Percentiles rank a stretch among this genome's conserved stretches.
Conservation (phyloP, 345 rosid genomes). For the Arabis hirsuta region DNA sequence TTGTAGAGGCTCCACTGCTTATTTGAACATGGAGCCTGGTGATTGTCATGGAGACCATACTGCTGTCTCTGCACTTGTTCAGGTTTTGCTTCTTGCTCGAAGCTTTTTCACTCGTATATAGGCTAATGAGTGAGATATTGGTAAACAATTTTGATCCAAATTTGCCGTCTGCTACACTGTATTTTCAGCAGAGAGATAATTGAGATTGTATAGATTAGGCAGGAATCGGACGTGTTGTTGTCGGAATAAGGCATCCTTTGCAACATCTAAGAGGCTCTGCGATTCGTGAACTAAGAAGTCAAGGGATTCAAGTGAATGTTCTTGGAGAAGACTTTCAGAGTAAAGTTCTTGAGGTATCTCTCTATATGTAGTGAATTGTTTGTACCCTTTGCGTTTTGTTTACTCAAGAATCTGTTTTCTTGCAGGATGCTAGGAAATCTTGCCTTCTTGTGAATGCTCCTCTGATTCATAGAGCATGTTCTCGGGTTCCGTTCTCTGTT, state of each 20-base stretch:
- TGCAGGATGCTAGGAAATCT: slow-evolving; percentile 77
- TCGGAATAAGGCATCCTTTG: slow-evolving; percentile 90
- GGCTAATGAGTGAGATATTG: not conserved
- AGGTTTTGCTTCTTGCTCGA: slow-evolving; percentile 50
- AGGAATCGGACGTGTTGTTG: slow-evolving; percentile 76
- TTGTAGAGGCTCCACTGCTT: slow-evolving; percentile 73
- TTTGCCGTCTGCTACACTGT: too few species aligned
- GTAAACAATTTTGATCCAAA: not conserved
- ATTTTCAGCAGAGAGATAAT: slow-evolving; percentile 25
- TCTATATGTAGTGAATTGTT: not conserved
- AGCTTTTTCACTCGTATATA: not conserved
- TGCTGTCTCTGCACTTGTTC: slow-evolving; percentile 86
- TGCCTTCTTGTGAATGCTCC: slow-evolving; percentile 91
- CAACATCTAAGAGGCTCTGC: slow-evolving; percentile 89
- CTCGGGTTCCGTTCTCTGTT: slow-evolving; percentile 84
- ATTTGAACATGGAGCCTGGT: slow-evolving; percentile 88
- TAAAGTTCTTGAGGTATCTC: slow-evolving; percentile 70
- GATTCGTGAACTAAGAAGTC: slow-evolving; percentile 70
- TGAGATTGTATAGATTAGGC: slow-evolving; percentile 75
- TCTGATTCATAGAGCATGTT: slow-evolving; percentile 79
- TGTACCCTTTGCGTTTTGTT: too few species aligned
- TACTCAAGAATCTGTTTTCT: not conserved
- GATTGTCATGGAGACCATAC: slow-evolving; percentile 88
- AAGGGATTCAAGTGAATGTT: slow-evolving; percentile 84
- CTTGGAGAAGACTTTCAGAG: slow-evolving; percentile 86